Evolutionary conservation across 306 rosid species (phyloP).

Genomic region (Morella rubra): DNA sequence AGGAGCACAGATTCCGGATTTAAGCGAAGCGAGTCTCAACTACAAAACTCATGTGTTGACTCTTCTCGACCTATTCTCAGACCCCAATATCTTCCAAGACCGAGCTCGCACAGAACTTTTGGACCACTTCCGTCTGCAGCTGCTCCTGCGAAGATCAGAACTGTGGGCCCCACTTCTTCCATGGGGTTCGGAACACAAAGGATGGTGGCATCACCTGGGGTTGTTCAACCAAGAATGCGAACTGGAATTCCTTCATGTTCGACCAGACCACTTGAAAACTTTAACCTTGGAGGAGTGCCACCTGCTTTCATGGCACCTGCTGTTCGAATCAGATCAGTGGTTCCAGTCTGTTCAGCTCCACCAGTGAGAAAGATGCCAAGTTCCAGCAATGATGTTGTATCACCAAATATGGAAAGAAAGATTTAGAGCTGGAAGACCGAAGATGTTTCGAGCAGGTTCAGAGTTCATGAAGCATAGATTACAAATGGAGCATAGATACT

Average conservation of each 20-base stretch:
- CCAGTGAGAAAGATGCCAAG: constrained; percentile 45
- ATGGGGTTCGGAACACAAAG: constrained; percentile 38
- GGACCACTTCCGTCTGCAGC: constrained; percentile 38
- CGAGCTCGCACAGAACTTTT: constrained; percentile 39
- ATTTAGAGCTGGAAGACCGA: constrained; percentile 18
- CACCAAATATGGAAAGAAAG: constrained; percentile 35
- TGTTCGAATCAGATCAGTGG: constrained; percentile 72
- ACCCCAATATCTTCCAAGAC: constrained; percentile 33
- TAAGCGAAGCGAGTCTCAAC: constrained; percentile 32
- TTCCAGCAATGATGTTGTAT: constrained; percentile 28
- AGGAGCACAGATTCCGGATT: constrained; percentile 32
- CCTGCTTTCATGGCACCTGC: constrained; percentile 66
- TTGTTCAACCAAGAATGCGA: constrained; percentile 52
- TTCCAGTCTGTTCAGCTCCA: constrained; percentile 86
- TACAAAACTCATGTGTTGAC: constrained; percentile 36
- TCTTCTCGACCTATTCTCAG: constrained; percentile 27
- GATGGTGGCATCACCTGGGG: constrained; percentile 29
- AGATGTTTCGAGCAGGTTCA: constrained; percentile 40
- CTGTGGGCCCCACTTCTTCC: constrained; percentile 36
- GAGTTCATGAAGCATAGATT: constrained; percentile 45
- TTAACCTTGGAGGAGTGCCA: constrained; percentile 39
- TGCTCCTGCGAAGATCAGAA: constrained; percentile 42
- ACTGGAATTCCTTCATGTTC: constrained; percentile 38
- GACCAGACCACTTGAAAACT: constrained; percentile 34
- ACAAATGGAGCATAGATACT: constrained; percentile 28